phyloP scores from a whole-genome alignment of 2,329 filamentous ascomycete species.

The Aspergillus alliaceus region DNA sequence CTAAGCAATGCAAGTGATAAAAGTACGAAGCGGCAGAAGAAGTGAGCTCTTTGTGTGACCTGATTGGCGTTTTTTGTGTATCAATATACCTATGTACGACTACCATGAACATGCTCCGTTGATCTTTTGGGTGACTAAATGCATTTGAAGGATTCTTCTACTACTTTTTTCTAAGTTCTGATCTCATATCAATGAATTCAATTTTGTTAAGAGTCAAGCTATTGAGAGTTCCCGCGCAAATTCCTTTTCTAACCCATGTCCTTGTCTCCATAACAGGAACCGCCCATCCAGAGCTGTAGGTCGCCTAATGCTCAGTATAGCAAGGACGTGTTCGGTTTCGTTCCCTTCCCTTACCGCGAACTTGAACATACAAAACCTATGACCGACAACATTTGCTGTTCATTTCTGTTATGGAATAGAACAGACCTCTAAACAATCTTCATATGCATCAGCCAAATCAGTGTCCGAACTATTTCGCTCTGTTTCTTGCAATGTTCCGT shows the following conservation, averaged over 20 bases:
- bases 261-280: not conserved
- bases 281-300: not conserved
- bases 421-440: constrained; percentile 27
- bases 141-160: not conserved
- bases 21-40: constrained; percentile 52
- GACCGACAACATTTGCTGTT: too few relatives aligned
- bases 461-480: constrained; percentile 17
- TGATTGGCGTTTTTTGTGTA: constrained; percentile 9
- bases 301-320: not conserved
- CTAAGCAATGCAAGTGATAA: constrained; percentile 68
- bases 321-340: too few relatives aligned
- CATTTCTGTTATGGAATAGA: constrained; percentile 19
- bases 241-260: not conserved
- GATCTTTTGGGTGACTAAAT: constrained; percentile 1
- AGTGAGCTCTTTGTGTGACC: constrained; percentile 22
- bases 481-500: not conserved
- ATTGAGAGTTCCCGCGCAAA: not conserved
- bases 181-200: not conserved
- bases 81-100: constrained; percentile 33
- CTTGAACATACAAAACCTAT: too few relatives aligned
- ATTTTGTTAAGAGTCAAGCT: not conserved
- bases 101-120: constrained; percentile 25
- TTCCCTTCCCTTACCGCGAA: too few relatives aligned
- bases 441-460: constrained; percentile 24
- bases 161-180: not conserved